Evolutionary conservation across 371 early-diverging fungal species (phyloP).

Genomic region (Enterocytospora artemiae): DNA sequence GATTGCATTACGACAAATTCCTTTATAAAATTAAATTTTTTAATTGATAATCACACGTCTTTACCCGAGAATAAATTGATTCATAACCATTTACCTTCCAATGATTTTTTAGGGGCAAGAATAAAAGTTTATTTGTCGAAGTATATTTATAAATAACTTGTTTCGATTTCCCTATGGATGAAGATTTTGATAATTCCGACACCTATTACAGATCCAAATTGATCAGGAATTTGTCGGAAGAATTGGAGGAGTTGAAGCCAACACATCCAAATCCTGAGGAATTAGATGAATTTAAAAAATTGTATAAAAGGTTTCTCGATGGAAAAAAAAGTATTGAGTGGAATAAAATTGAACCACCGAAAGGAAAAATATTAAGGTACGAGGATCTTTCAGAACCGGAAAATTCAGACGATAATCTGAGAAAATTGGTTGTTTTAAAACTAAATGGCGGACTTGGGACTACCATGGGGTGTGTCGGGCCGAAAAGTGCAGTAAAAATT

Average conservation of each 20-base stretch:
- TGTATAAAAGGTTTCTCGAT: slow-evolving; percentile 51
- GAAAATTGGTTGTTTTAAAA: slow-evolving; percentile 89
- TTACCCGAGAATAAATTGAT: too few relatives aligned
- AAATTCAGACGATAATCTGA: slow-evolving; percentile 34
- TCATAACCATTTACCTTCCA: too few relatives aligned
- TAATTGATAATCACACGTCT: too few relatives aligned
- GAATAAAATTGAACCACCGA: slow-evolving; percentile 53
- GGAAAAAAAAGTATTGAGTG: slow-evolving; percentile 52
- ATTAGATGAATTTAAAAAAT: slow-evolving; percentile 45
- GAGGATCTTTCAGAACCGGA: slow-evolving; percentile 3
- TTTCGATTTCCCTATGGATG: too few relatives aligned
- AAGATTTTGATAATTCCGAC: too few relatives aligned
- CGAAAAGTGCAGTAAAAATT: slow-evolving; percentile 91
- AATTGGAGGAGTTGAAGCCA: slow-evolving; percentile 34
- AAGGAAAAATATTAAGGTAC: slow-evolving; percentile 51
- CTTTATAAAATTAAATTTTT: not conserved
- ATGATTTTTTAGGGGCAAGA: too few relatives aligned
- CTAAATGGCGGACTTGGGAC: slow-evolving; percentile 97
- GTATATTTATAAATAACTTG: not conserved
- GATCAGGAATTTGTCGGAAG: slow-evolving; percentile 47
- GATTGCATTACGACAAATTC: not conserved
- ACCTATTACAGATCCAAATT: slow-evolving; percentile 37
- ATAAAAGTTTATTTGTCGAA: not conserved
- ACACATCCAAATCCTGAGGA: slow-evolving; percentile 32
- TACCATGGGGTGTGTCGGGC: slow-evolving; percentile 98